Conservation (phyloP, 2,329 filamentous ascomycete genomes). For the Tolypocladium paradoxum region DNA sequence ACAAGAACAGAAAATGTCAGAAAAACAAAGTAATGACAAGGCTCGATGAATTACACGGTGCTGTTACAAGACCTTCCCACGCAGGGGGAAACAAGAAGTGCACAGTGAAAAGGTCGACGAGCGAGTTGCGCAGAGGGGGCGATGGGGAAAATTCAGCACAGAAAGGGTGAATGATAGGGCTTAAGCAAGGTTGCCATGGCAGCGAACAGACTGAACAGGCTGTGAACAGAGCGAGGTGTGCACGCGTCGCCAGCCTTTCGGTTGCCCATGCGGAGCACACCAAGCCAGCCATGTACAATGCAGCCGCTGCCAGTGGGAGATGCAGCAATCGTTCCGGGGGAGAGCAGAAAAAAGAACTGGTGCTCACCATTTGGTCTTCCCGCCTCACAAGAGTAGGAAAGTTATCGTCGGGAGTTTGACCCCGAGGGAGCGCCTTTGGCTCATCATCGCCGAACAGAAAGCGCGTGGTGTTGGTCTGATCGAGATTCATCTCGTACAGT, state of each 20-base stretch:
- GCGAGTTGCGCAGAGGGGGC: neutral
- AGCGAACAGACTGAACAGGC: neutral
- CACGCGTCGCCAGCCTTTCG: neutral
- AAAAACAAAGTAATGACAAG: constrained; percentile 11
- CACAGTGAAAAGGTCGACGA: neutral
- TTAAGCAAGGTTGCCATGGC: neutral
- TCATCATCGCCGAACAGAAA: constrained; percentile 82
- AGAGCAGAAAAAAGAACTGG: neutral
- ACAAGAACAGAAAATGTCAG: constrained; percentile 22
- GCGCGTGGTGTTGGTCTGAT: constrained; percentile 74
- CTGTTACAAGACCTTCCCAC: neutral
- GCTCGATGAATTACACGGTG: constrained; percentile 2
- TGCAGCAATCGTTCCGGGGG: neutral
- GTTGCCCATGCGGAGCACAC: neutral
- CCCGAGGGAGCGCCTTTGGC: constrained; percentile 29
- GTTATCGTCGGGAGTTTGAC: constrained; percentile 64
- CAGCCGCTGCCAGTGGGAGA: neutral
- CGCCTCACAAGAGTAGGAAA: constrained; percentile 76
- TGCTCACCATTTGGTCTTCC: constrained; percentile 43
- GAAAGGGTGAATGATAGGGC: neutral
- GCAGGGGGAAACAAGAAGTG: neutral
- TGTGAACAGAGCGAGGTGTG: neutral
- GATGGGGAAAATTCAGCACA: neutral
- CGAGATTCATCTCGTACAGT: constrained; percentile 58
- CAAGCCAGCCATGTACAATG: neutral